Evolutionary conservation across 805 yeast species (phyloP), one percentile per base, ranked within the genome.

Genomic region (Komagataella kurtzmanii): DNA sequence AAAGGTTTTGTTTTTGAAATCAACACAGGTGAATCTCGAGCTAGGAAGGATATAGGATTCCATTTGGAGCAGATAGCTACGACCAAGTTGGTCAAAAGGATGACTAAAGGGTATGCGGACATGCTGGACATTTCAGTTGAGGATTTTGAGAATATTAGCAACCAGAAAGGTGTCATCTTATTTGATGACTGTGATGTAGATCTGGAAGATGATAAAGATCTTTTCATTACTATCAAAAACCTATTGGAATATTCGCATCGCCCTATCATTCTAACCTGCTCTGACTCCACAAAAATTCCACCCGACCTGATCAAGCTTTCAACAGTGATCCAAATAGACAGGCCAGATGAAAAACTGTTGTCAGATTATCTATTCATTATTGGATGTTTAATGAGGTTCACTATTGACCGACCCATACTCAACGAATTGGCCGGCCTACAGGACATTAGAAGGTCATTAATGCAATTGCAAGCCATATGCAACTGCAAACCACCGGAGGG

Each of bases 101-200:
- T 30, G 14, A 30, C 40, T 4, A 30, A 30, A 10, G 40, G 40
- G 14, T 30, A 30, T 30, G 40, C 12, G 45, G 50, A 18, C 58
- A 58, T 47, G 19, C 46, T 49, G 10, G 24, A 4, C 47, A 48
- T 7, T 30, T 30, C 40, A 30, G 40, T 30, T 30, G 40, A n/a
- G 7, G 17, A 44, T 7, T 18, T 17, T 23, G 18, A 30, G 19
- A 43, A 49, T 3, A 59, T 59, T 18, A 49, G 58, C 5, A 75
- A 75, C 50, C 80, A 75, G 54, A 74, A 79, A 53, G 89, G 91
- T 6, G 68, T 88, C 5, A 81, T 93, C 3, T 65, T 93, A 40
- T 72, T 91, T 53, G 96, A 90, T 58, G 97, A 91, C 59, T 90
- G 86, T 45, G 96, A 91, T 61, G 70, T 87, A 8, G 63, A 90